Base-by-base conservation (phyloP, 257 asterid species). In the Fraxinus pennsylvanica region DNA sequence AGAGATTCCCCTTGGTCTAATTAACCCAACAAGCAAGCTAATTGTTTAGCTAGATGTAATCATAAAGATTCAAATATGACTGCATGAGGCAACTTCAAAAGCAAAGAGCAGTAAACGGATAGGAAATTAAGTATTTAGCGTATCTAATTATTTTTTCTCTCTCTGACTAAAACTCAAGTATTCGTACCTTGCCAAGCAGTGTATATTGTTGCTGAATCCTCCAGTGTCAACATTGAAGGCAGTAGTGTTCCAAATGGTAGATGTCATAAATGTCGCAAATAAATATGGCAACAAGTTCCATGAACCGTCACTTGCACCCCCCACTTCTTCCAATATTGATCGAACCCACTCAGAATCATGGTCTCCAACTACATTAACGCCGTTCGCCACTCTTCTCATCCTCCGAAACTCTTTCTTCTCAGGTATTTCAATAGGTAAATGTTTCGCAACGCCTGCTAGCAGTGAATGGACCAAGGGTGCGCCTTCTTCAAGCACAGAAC, bases 381-480 rank as follows among this genome's bases (percentile, higher is more conserved):
- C 81, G 80, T 85, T 92, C 14, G 97, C 94, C 73, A 93, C 99
- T 84, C 90, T 89, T 86, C 90, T 93, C 89, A 96, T 83, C 85
- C 99, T 91, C 89, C 98, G 85, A 29, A 96, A 81, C 85, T 96
- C 98, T 86, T 86, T 96, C 90, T 82, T 92, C 85, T 89, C 97
- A 47, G 98, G 97, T 74, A 93, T 84, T 75, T 92, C 96, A 77
- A 78, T 87, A 59, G 98, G 96, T 76, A 96, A 85, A 87, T 93
- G 96, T 84, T 92, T 89, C 27, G 96, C 87, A 52, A 90, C 84
- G 7, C 94, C 97, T 27, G 87, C 82, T 73, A 96, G 90, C 82
- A 96, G 83, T 59, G 99, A 96, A 86, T 93, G 89, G 78, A 96
- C 92, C 78, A 96, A 87, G 52, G 99, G 97, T 59, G 98, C 99